Percentiles rank a stretch among this genome's conserved stretches.
These are phyloP conservation scores for Candida arabinofermentans DNA, from an alignment of 805 yeast species.

Conservation along the genomic window DNA sequence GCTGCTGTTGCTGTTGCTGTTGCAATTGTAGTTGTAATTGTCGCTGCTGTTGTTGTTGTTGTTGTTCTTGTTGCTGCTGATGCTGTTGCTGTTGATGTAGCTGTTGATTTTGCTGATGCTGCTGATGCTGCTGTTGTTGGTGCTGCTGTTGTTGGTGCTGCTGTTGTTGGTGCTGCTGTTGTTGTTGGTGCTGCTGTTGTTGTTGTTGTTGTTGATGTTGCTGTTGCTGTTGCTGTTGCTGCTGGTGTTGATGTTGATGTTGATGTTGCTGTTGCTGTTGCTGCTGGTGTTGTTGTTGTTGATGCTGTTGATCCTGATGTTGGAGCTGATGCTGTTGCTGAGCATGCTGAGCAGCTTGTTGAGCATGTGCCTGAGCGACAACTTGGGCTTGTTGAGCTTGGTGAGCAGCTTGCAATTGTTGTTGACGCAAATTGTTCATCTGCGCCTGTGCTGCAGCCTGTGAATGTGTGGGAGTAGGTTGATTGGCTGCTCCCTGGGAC, in stretches of 20 bases:
- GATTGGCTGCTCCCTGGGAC: not conserved
- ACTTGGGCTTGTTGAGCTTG: slow-evolving; percentile 20
- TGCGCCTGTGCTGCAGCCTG: slow-evolving; percentile 29
- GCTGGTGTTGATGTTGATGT: not conserved
- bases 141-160: slow-evolving; percentile 16
- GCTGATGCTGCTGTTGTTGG: slow-evolving; percentile 5
- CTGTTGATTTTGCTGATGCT: slow-evolving; percentile 33
- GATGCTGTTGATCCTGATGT: slow-evolving; percentile 11
- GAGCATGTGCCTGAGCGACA: slow-evolving; percentile 23
- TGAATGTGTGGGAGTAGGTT: slow-evolving; percentile 13
- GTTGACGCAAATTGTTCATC: slow-evolving; percentile 24
- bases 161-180: slow-evolving; percentile 15
- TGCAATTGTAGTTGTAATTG: slow-evolving; percentile 18
- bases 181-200: slow-evolving; percentile 21
- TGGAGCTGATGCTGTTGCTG: slow-evolving; percentile 7
- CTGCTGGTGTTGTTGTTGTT: slow-evolving; percentile 6
- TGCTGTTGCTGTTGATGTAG: slow-evolving; percentile 16
- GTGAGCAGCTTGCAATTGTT: slow-evolving; percentile 26
- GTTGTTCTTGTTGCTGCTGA: slow-evolving; percentile 3
- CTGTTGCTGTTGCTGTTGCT: slow-evolving; percentile 15
- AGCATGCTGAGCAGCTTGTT: slow-evolving; percentile 6
- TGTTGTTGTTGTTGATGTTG: slow-evolving; percentile 21
- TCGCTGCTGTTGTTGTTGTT: slow-evolving; percentile 2
- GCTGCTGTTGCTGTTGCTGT: slow-evolving; percentile 6
- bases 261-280: not conserved